Evolutionary conservation across 345 rosid genomes (phyloP).

Genomic region (Populus nigra): DNA sequence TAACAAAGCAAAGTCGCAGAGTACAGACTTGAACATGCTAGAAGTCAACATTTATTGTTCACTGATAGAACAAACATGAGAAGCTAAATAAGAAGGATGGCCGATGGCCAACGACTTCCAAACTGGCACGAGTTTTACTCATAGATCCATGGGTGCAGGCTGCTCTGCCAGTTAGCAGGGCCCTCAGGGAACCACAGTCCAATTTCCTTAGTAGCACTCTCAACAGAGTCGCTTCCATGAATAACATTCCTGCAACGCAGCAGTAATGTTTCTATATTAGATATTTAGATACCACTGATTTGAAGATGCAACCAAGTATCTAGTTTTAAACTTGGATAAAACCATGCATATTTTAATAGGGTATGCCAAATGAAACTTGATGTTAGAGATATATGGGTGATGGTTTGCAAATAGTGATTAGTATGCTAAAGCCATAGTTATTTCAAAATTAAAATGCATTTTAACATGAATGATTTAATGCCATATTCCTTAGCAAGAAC

Average conservation of each 20-base stretch:
- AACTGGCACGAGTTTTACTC: conserved; percentile 35
- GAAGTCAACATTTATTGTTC: no score
- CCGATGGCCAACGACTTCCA: not conserved
- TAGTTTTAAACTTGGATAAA: no score
- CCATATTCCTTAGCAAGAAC: not conserved
- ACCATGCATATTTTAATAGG: no score
- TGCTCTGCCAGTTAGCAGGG: conserved; percentile 75
- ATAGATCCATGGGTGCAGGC: conserved; percentile 78
- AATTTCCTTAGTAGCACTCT: conserved; percentile 81
- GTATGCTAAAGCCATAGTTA: not conserved
- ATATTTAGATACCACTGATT: not conserved
- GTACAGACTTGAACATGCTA: not conserved
- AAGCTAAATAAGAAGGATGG: not conserved
- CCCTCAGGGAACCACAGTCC: conserved; percentile 92
- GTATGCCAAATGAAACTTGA: no score
- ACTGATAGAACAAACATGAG: not conserved
- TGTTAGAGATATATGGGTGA: no score
- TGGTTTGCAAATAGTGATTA: no score
- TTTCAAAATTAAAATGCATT: not conserved
- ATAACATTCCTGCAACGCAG: conserved; percentile 66
- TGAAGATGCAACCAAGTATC: not conserved
- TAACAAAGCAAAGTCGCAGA: not conserved
- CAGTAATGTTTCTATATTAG: not conserved
- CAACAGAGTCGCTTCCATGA: conserved; percentile 85
- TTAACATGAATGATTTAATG: not conserved